phyloP scores from a whole-genome alignment of 2,329 filamentous ascomycete genomes.

The Cercospora janseana region DNA sequence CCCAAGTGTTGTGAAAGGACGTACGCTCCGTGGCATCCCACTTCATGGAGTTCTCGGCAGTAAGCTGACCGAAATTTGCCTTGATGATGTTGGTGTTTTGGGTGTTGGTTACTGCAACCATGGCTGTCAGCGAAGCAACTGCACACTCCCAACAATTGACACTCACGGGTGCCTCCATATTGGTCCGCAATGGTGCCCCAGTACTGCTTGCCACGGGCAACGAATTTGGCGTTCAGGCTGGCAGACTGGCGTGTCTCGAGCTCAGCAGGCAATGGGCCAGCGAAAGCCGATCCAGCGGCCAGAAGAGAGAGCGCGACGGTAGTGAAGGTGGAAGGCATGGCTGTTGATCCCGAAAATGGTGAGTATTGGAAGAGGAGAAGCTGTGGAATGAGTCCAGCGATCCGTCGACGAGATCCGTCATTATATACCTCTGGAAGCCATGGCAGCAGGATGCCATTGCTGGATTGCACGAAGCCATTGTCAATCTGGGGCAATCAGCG shows the following conservation, averaged over 20 bases:
- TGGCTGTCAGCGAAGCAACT: neutral
- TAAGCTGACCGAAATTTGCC: slow-evolving; percentile 62
- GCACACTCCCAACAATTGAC: accelerated
- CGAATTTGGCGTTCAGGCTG: slow-evolving; percentile 58
- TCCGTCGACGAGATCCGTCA: too few species aligned
- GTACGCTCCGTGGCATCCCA: slow-evolving; percentile 58
- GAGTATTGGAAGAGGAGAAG: too few species aligned
- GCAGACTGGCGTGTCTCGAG: slow-evolving; percentile 2
- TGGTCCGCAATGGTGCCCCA: slow-evolving; percentile 60
- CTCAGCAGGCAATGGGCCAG: neutral
- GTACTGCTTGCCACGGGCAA: slow-evolving; percentile 62
- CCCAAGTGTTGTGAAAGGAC: slow-evolving; percentile 16
- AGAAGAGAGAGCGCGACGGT: neutral
- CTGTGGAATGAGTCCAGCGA: too few species aligned
- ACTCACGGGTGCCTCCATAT: slow-evolving; percentile 41
- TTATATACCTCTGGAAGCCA: too few species aligned
- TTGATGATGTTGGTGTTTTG: slow-evolving; percentile 58
- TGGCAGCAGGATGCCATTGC: too few species aligned
- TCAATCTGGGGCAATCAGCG: too few species aligned
- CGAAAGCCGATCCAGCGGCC: slow-evolving; percentile 1
- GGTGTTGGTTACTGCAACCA: slow-evolving; percentile 41
- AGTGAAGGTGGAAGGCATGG: neutral
- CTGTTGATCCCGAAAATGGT: too few species aligned
- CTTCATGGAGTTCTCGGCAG: slow-evolving; percentile 67
- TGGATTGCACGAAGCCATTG: too few species aligned